Percentiles rank a stretch among this genome's conserved stretches.
These are phyloP conservation scores for Setaria italica DNA, from an alignment of 202 grass and related monocot species.

Conservation along the genomic window DNA sequence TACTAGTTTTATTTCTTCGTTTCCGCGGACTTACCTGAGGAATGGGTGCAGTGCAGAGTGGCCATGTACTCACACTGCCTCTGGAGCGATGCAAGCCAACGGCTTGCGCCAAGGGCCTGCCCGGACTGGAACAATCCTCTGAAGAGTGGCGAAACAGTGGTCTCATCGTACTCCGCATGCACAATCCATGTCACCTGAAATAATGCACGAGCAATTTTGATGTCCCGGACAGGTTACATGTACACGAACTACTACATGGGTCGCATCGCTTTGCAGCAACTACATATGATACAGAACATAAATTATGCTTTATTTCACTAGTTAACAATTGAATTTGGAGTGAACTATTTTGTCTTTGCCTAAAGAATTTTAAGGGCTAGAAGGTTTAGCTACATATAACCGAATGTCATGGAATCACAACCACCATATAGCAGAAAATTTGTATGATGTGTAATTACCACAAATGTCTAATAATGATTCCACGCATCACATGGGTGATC, in stretches of 20 bases:
- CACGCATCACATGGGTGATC: background rate
- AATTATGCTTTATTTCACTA: background rate
- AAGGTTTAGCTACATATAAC: background rate
- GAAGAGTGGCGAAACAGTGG: slow-evolving; percentile 42
- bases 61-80: slow-evolving; percentile 48
- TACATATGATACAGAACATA: background rate
- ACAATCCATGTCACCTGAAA: slow-evolving; percentile 76
- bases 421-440: too few species aligned
- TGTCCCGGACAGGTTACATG: background rate
- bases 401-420: background rate
- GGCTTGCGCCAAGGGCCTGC: slow-evolving; percentile 55
- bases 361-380: background rate
- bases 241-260: background rate
- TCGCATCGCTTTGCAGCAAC: too few species aligned
- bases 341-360: background rate
- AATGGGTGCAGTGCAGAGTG: background rate
- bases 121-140: slow-evolving; percentile 53
- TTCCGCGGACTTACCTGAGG: background rate
- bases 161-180: slow-evolving; percentile 60
- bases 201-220: background rate
- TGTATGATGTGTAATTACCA: background rate
- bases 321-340: background rate
- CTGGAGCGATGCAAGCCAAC: slow-evolving; percentile 58
- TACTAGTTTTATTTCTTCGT: background rate
- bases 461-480: background rate